These are phyloP conservation scores for Neurospora sp. DNA, from an alignment of 495 filamentous ascomycete genomes.

Conservation along the genomic window DNA sequence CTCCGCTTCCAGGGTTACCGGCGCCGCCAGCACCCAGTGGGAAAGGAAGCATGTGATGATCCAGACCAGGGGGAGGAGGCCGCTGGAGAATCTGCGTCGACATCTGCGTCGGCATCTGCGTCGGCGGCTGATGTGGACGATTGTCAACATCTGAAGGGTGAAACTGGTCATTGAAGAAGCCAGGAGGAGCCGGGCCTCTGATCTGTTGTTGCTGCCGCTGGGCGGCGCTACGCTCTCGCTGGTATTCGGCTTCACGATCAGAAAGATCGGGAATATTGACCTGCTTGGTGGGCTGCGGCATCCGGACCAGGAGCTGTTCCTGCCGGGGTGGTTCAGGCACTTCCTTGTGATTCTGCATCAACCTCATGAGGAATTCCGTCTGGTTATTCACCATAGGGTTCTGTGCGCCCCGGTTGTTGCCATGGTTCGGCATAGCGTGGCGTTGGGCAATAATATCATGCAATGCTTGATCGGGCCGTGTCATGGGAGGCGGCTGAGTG, in stretches of 20 bases:
- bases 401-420: slow-evolving; percentile 25
- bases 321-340: slow-evolving; percentile 34
- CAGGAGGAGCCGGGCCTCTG: slow-evolving; percentile 21
- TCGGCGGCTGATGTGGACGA: slow-evolving; percentile 22
- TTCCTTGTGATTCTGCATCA: slow-evolving; percentile 40
- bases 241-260: slow-evolving; percentile 35
- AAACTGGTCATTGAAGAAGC: slow-evolving; percentile 35
- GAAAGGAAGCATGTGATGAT: slow-evolving; percentile 40
- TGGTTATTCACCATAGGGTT: slow-evolving; percentile 37
- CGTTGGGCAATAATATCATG: slow-evolving; percentile 45
- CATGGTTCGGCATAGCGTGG: slow-evolving; percentile 31
- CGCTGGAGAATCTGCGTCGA: slow-evolving; percentile 49
- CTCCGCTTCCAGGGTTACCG: not conserved
- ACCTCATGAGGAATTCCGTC: slow-evolving; percentile 44
- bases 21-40: slow-evolving; percentile 23
- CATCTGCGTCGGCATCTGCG: slow-evolving; percentile 37
- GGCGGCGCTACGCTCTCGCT: slow-evolving; percentile 22
- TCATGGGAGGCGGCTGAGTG: slow-evolving; percentile 25
- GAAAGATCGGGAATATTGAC: slow-evolving; percentile 15
- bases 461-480: slow-evolving; percentile 41
- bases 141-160: slow-evolving; percentile 30
- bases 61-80: slow-evolving; percentile 39
- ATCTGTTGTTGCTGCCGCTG: slow-evolving; percentile 19
- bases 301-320: slow-evolving; percentile 24
- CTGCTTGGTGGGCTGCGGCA: slow-evolving; percentile 23